A percentile compares a stretch with the other conserved stretches of the same genome.
Evolutionary conservation across 2,329 filamentous ascomycete species (phyloP).

Genomic region (Remersonia thermophila): DNA sequence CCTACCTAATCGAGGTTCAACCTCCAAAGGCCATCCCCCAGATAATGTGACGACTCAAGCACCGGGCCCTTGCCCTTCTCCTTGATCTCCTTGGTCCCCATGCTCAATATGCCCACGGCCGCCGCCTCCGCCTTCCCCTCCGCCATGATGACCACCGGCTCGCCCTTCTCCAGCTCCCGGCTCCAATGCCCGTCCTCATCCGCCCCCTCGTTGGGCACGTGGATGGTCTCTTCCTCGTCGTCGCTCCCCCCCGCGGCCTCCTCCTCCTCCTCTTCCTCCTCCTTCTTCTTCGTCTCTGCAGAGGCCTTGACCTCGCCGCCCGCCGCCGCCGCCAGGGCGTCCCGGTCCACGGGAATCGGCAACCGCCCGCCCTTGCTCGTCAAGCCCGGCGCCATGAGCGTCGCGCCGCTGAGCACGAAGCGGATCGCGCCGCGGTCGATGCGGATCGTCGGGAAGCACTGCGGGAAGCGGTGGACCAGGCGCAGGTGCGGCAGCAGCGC

Average conservation of each 20-base stretch:
- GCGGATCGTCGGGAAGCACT: constrained; percentile 69
- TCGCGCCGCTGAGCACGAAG: constrained; percentile 86
- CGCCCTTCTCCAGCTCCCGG: constrained; percentile 61
- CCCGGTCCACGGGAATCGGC: constrained; percentile 40
- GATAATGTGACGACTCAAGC: constrained; percentile 84
- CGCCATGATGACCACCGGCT: constrained; percentile 77
- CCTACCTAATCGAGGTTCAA: constrained; percentile 36
- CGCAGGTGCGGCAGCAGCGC: constrained; percentile 76
- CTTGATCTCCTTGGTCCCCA: constrained; percentile 84
- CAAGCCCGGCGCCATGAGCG: constrained; percentile 90
- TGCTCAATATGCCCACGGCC: constrained; percentile 71
- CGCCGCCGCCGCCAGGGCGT: constrained; percentile 1
- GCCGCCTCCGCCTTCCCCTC: constrained; percentile 92
- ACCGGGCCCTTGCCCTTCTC: constrained; percentile 87
- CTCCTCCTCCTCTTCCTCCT: constrained; percentile 20
- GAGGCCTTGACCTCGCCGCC: constrained; percentile 20
- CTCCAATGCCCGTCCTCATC: constrained; percentile 45
- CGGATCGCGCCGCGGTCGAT: constrained; percentile 95
- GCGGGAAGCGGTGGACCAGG: constrained; percentile 81
- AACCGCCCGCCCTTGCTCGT: constrained; percentile 73
- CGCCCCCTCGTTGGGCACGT: constrained; percentile 31
- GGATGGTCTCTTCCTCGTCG: constrained; percentile 16
- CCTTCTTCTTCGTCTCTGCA: constrained; percentile 17
- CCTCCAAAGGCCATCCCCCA: constrained; percentile 90
- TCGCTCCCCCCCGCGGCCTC: constrained; percentile 15